These are phyloP conservation scores for Forsythia viridissima DNA, from an alignment of 257 asterid species.

Conservation along the genomic window DNA sequence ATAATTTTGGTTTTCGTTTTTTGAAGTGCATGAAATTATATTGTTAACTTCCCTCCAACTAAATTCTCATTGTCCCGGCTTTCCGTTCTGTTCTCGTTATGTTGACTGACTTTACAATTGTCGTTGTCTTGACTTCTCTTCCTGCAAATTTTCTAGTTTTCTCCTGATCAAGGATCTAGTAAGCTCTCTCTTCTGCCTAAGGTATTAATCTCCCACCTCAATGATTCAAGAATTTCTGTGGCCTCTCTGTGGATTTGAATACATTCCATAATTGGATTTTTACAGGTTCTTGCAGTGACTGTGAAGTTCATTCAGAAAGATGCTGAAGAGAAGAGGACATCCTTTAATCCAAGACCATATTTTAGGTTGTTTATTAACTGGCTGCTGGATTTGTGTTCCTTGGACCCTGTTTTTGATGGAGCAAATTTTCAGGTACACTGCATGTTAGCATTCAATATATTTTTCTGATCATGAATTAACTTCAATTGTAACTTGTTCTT, in stretches of 20 bases:
- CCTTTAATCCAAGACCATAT: slow-evolving; percentile 89
- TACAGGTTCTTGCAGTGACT: slow-evolving; percentile 83
- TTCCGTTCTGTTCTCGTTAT: not conserved
- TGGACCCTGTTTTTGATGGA: slow-evolving; percentile 94
- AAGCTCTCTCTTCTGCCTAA: slow-evolving; percentile 80
- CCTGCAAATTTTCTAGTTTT: slow-evolving; percentile 56
- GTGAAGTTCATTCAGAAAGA: slow-evolving; percentile 82
- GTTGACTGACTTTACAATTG: not conserved
- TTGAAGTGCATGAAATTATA: not conserved
- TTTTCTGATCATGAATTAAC: not conserved
- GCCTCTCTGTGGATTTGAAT: slow-evolving; percentile 18
- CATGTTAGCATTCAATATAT: not conserved
- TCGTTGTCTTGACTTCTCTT: slow-evolving; percentile 20
- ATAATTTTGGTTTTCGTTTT: not conserved
- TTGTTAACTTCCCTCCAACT: not conserved
- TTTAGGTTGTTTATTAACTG: slow-evolving; percentile 91
- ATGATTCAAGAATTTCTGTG: slow-evolving; percentile 1
- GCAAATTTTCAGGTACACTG: slow-evolving; percentile 84
- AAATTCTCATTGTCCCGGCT: not conserved
- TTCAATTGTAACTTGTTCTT: not conserved
- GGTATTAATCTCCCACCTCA: slow-evolving; percentile 38
- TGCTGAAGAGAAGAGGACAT: slow-evolving; percentile 73
- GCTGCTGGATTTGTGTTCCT: slow-evolving; percentile 82
- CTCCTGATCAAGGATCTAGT: slow-evolving; percentile 80
- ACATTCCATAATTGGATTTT: slow-evolving; percentile 8